These are phyloP conservation scores for Globisporangium orthogonon DNA, from an alignment of 352 stramenopile species.

Conservation along the genomic window DNA sequence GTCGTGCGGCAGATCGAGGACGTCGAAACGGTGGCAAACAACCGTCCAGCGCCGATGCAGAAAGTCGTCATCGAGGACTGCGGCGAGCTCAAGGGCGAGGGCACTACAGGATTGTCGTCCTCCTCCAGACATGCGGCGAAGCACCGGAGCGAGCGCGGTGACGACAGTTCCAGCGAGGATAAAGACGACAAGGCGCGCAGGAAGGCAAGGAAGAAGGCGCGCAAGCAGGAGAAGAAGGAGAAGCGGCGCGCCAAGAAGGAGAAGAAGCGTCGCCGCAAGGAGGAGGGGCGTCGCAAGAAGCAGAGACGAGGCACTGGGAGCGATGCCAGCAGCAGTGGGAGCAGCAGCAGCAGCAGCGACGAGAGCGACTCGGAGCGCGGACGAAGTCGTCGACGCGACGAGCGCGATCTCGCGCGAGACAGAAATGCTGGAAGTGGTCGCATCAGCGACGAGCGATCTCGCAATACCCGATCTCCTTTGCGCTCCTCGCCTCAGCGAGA, in stretches of 20 bases:
- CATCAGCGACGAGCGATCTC: neutral
- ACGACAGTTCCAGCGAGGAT: constrained; percentile 3
- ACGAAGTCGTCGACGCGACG: neutral
- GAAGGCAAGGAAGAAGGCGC: constrained; percentile 21
- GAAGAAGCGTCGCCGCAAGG: constrained; percentile 24
- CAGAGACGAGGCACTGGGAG: neutral
- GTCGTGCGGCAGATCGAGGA: constrained; percentile 89
- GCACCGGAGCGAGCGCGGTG: neutral
- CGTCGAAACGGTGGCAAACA: constrained; percentile 65
- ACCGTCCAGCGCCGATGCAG: constrained; percentile 79
- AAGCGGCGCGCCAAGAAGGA: constrained; percentile 30
- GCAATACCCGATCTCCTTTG: neutral
- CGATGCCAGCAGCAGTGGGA: neutral
- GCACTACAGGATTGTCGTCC: neutral
- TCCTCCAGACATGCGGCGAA: neutral
- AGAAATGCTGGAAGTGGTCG: neutral
- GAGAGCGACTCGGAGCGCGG: no score
- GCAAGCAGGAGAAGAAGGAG: constrained; percentile 27
- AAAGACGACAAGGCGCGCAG: constrained; percentile 15
- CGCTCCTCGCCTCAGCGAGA: neutral
- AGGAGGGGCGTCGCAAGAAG: constrained; percentile 8
- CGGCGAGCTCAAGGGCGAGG: constrained; percentile 51
- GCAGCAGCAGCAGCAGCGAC: neutral
- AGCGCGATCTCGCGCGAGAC: neutral
- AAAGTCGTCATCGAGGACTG: constrained; percentile 94